Percentiles rank a stretch among this genome's conserved stretches.
Evolutionary conservation across 768 basidiomycete genomes (phyloP).

Genomic region (Xanthoconium stramineum): DNA sequence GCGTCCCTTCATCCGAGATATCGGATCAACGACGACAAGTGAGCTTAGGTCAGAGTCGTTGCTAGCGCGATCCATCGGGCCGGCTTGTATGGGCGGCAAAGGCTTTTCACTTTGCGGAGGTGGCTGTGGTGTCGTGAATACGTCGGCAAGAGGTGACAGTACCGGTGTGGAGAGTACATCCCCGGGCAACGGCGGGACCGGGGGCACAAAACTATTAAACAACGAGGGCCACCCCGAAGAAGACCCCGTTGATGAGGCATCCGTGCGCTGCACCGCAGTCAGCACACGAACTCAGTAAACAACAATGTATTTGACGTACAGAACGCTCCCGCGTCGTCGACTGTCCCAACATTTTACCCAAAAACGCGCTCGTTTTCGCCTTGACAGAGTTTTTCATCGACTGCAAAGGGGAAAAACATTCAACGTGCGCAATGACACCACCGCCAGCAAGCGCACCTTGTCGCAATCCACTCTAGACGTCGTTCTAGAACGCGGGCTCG

Average conservation of each 20-base stretch:
- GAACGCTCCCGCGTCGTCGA: constrained; percentile 64
- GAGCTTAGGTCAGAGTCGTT: constrained; percentile 52
- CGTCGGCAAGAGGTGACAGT: constrained; percentile 49
- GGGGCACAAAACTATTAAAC: constrained; percentile 37
- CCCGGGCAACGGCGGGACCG: constrained; percentile 49
- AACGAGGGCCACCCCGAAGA: constrained; percentile 28
- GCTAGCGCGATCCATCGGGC: constrained; percentile 34
- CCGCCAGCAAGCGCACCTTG: constrained; percentile 40
- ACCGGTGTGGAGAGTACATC: constrained; percentile 36
- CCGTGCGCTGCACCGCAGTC: constrained; percentile 49
- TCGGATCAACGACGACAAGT: constrained; percentile 53
- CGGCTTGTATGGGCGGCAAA: constrained; percentile 54
- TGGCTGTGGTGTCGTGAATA: constrained; percentile 39
- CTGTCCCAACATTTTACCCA: constrained; percentile 76
- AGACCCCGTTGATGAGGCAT: constrained; percentile 37
- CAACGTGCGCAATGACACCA: neutral
- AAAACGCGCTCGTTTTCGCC: constrained; percentile 76
- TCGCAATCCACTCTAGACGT: constrained; percentile 39
- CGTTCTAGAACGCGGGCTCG: constrained; percentile 44
- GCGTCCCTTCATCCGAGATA: constrained; percentile 37
- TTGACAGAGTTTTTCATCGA: constrained; percentile 60
- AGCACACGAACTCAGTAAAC: constrained; percentile 8
- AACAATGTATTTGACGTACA: constrained; percentile 38
- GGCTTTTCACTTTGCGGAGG: constrained; percentile 51
- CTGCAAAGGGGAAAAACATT: constrained; percentile 7